Evolutionary conservation across 805 yeast genomes (phyloP), one percentile per base, ranked within the genome.

Genomic region (Trichomonascus vanleenenianus): DNA sequence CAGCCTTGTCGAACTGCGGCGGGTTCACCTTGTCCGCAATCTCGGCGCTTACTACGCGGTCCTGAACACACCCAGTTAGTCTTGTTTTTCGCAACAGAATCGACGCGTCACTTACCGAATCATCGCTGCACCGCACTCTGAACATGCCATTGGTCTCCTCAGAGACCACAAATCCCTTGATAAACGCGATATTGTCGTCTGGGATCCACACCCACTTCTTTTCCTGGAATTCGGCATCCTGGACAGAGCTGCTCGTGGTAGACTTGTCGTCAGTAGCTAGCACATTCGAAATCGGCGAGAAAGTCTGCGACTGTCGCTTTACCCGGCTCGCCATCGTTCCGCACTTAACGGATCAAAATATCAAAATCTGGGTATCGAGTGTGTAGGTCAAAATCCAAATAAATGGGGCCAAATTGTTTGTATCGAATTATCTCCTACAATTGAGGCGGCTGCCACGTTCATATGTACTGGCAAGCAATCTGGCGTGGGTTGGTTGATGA

Each of bases 151-250:
- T 62, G 4, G 58, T 58, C 9, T 60, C 50, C 43, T 74, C 73
- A 22, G 71, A 78, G 3, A 74, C 62, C 25, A 85, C 67, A 48
- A 71, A 72, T 0, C 85, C 95, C 53, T 78, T 78, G 42, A 70
- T 65, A 60, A 83, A 87, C 2, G 78, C 73, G 16, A 69, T 62
- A 15, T 66, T 64, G n/a, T 66, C 62, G 56, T 80, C 83, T 1
- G 86, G 79, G 19, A 86, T 70, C 96, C 96, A 87, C 2, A 86
- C 91, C 78, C 81, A 78, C 46, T 76, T 75, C 51, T 78, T 74
- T 48, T 54, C 39, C 18, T 58, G 55, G 33, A 57, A 57, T 39
- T 57, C 61, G 9, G 60, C 59, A 42, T 57, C 55, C 45, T 51
- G 39, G 30, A 50, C 51, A 8, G 54, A 27, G 14, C 33, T 37